Conservation (phyloP, 2,329 filamentous ascomycete species). For the Microcyclospora pomicola region DNA sequence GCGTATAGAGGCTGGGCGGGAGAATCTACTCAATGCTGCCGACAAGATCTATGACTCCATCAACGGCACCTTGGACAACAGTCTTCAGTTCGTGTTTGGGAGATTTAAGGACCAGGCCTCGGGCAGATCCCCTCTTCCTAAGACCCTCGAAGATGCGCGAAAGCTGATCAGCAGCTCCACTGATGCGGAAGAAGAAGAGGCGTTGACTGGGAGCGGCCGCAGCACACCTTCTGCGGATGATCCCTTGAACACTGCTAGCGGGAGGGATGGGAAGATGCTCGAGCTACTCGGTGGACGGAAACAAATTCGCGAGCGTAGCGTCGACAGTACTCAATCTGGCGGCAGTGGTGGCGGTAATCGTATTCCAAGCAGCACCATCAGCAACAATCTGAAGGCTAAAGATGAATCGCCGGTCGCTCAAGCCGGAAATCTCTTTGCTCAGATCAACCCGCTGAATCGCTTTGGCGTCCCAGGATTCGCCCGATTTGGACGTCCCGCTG, state of each 20-base stretch:
- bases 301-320: slow-evolving; percentile 54
- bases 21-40: slow-evolving; percentile 59
- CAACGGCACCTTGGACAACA: slow-evolving; percentile 76
- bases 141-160: slow-evolving; percentile 82
- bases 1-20: slow-evolving; percentile 64
- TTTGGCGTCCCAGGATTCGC: slow-evolving; percentile 22
- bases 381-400: slow-evolving; percentile 4
- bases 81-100: slow-evolving; percentile 85
- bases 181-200: slow-evolving; percentile 20
- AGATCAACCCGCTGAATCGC: slow-evolving; percentile 24
- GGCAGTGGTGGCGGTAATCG: slow-evolving; percentile 34
- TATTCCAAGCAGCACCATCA: slow-evolving; percentile 1
- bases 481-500: slow-evolving; percentile 17
- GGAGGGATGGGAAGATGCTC: slow-evolving; percentile 47
- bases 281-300: slow-evolving; percentile 57
- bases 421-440: slow-evolving; percentile 14
- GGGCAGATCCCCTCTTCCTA: slow-evolving; percentile 48
- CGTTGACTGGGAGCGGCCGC: slow-evolving; percentile 16
- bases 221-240: slow-evolving; percentile 19
- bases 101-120: slow-evolving; percentile 59
- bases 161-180: slow-evolving; percentile 64
- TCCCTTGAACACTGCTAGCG: slow-evolving; percentile 12
- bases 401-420: slow-evolving; percentile 4
- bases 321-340: slow-evolving; percentile 56
- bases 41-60: slow-evolving; percentile 90